Conservation (phyloP, 2,329 filamentous ascomycete genomes). For the Fusarium sp. region DNA sequence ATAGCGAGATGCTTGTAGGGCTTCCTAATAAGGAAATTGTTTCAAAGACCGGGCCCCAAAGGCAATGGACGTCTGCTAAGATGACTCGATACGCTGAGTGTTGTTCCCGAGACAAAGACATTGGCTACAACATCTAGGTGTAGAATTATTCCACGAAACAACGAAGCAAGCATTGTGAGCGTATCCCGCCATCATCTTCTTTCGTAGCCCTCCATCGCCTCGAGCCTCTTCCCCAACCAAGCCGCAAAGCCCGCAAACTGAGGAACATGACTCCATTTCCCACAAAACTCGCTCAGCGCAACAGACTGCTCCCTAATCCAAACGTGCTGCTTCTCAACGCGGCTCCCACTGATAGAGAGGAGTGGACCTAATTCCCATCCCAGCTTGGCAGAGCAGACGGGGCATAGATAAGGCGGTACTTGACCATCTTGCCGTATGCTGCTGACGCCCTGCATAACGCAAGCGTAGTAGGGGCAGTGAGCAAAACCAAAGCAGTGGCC, state of each 20-base stretch:
- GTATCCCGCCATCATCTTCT: neutral
- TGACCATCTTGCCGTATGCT: constrained; percentile 65
- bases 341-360: constrained; percentile 31
- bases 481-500: constrained; percentile 73
- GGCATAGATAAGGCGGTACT: constrained; percentile 71
- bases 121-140: too few relatives aligned
- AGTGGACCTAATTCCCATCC: constrained; percentile 31
- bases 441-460: constrained; percentile 69
- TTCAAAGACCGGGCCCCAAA: neutral
- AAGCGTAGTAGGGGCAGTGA: constrained; percentile 73
- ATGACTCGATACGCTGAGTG: neutral
- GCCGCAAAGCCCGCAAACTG: constrained; percentile 57
- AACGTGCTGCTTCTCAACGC: constrained; percentile 7
- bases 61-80: neutral
- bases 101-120: too few relatives aligned
- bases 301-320: constrained; percentile 50
- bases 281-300: constrained; percentile 54
- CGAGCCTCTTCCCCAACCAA: constrained; percentile 51
- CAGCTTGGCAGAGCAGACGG: constrained; percentile 66
- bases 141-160: too few relatives aligned
- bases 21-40: constrained; percentile 23
- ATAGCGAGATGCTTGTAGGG: constrained; percentile 10
- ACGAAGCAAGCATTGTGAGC: neutral
- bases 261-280: constrained; percentile 49
- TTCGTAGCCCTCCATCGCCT: constrained; percentile 1